These are phyloP conservation scores for Yamadazyma trypodendri DNA, from an alignment of 1,139 yeast species.

Conservation along the genomic window DNA sequence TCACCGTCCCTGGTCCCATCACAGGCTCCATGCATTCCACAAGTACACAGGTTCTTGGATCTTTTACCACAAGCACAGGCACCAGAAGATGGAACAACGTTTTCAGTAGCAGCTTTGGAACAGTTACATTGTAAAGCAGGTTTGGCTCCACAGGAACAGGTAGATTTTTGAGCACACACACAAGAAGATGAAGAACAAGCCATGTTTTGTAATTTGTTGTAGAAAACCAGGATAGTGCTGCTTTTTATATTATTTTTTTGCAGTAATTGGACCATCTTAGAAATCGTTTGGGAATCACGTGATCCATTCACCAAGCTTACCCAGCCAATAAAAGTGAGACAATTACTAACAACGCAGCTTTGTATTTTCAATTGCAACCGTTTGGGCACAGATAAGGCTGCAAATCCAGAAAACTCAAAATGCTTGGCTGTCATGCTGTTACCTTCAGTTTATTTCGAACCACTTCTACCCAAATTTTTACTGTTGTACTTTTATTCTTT, in stretches of 20 bases:
- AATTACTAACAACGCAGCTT: slow-evolving; percentile 11
- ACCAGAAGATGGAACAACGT: slow-evolving; percentile 33
- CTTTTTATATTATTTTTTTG: slow-evolving; percentile 1
- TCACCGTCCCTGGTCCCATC: slow-evolving; percentile 49
- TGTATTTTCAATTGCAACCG: slow-evolving; percentile 10
- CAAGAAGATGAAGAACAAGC: slow-evolving; percentile 46
- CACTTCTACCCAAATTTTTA: no score
- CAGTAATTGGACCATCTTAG: not conserved
- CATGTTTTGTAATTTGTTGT: slow-evolving; percentile 21
- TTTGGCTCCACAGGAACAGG: slow-evolving; percentile 50
- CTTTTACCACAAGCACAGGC: slow-evolving; percentile 53
- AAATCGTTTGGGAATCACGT: no score
- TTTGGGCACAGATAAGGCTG: slow-evolving; percentile 3
- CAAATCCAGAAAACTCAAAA: no score
- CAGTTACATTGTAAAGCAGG: slow-evolving; percentile 49
- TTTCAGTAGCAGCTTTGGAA: slow-evolving; percentile 41
- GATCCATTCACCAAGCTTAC: no score
- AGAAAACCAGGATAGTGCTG: not conserved
- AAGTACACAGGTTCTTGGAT: slow-evolving; percentile 39
- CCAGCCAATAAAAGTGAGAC: slow-evolving; percentile 14
- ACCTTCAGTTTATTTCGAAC: no score
- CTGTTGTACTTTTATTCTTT: no score
- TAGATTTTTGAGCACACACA: slow-evolving; percentile 49
- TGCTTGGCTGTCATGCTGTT: no score
- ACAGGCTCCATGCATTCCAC: slow-evolving; percentile 40